Base-by-base conservation (phyloP, 768 basidiomycete genomes). In the Daedaleopsis nitida region DNA sequence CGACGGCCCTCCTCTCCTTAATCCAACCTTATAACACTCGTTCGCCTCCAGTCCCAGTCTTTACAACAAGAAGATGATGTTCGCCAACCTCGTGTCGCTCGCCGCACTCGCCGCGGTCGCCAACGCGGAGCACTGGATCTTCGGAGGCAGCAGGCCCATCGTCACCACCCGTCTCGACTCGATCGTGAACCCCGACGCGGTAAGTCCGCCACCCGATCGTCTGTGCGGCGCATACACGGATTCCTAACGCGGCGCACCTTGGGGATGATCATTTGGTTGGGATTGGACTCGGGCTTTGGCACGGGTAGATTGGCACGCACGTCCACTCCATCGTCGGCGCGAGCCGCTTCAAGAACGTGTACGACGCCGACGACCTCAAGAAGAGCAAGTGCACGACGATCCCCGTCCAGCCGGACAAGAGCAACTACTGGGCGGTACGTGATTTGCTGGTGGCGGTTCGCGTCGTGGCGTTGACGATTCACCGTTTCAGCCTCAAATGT, bases 381-480 rank as follows among this genome's bases (percentile, higher is more conserved):
- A 32, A 57, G 43, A 60, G 58, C 51, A 63, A 66, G 44, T 66
- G 65, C 59, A 63, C 65, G 13, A 66, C 65, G 21, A 58, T 63
- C 55, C 52, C 65, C 53, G 61, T 66, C 43, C 65, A 66, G 59
- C 55, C 58, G 24, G 69, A 70, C 60, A 63, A 65, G 65, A 66
- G 65, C 52, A 63, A 65, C 58, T 70, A 70, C 60, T 70, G 69
- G 69, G 64, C 64, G 50, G 68, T 69, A 39, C 55, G 69, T 59
- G 23, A 19, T 27, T 42, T 5, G 37, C 12, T 19, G 16, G 16
- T 16, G 14, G 16, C 7, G 34, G 3, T 24, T 8, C n/a, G 37
- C 16, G 21, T 23, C 9, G 19, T 23, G 42, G 17, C 50, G 19
- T 50, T 55, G 43, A 59, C 2, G n/a, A 7, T 24, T 56, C 19